Percentiles rank a stretch among this genome's conserved stretches.
These are phyloP conservation scores for Lachancea nothofagi DNA, from an alignment of 805 yeast species.

Conservation along the genomic window DNA sequence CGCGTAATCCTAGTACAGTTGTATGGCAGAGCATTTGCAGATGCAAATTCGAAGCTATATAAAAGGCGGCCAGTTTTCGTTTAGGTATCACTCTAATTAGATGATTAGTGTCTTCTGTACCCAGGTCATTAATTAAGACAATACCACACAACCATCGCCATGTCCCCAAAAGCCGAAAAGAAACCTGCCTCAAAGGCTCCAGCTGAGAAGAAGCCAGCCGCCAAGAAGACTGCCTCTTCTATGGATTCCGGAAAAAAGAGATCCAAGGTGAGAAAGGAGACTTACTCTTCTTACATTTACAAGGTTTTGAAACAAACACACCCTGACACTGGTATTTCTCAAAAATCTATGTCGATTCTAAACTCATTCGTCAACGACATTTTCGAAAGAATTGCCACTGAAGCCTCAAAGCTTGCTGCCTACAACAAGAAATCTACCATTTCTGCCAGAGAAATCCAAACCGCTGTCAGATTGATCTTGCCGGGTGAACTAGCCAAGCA, in stretches of 20 bases:
- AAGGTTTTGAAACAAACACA: conserved; percentile 94
- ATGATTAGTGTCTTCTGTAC: no score
- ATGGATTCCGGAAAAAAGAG: conserved; percentile 78
- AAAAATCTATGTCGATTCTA: conserved; percentile 94
- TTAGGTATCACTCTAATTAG: no score
- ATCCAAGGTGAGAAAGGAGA: conserved; percentile 88
- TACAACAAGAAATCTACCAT: conserved; percentile 94
- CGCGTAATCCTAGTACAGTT: not conserved
- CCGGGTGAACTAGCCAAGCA: conserved; percentile 97
- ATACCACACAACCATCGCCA: no score
- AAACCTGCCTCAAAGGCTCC: conserved; percentile 90
- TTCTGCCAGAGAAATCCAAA: conserved; percentile 93
- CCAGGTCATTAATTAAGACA: no score
- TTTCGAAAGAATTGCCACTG: conserved; percentile 91
- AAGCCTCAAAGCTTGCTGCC: conserved; percentile 93
- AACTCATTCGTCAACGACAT: conserved; percentile 94
- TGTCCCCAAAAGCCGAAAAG: conserved; percentile 64
- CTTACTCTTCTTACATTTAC: conserved; percentile 93
- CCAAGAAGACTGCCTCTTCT: conserved; percentile 78
- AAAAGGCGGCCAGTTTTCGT: no score
- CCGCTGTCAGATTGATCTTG: conserved; percentile 89
- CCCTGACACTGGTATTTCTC: conserved; percentile 97
- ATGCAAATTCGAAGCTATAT: no score
- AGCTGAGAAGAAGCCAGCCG: conserved; percentile 91
- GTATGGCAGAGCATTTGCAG: no score